These are phyloP conservation scores for Candida silvatica DNA, from an alignment of 805 yeast genomes.

Conservation along the genomic window DNA sequence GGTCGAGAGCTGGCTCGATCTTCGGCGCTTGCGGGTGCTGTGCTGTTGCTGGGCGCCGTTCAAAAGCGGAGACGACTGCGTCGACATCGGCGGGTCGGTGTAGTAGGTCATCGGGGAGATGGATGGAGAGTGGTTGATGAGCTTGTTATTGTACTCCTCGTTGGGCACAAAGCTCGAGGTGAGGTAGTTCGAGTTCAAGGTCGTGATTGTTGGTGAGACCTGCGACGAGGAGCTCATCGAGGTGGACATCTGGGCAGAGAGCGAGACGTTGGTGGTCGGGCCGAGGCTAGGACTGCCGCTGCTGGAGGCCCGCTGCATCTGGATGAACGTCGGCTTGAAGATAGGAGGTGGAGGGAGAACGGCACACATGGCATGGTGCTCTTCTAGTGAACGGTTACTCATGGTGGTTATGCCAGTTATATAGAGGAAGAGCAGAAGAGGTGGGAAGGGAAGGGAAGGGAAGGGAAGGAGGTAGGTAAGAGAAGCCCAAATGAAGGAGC, in stretches of 20 bases:
- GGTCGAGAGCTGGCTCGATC: conserved; percentile 17
- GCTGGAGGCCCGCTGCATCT: conserved; percentile 25
- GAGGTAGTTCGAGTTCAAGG: conserved; percentile 17
- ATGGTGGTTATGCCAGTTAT: no score
- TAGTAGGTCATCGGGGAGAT: conserved; percentile 24
- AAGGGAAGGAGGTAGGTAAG: no score
- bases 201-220: conserved; percentile 5
- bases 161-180: conserved; percentile 23
- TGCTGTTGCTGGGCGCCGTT: conserved; percentile 1
- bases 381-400: no score
- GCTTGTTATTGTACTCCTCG: conserved; percentile 17
- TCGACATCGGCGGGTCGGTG: conserved; percentile 11
- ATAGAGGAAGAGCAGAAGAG: no score
- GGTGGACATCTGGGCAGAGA: neutral
- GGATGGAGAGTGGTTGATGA: conserved; percentile 23
- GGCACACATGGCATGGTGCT: conserved; percentile 5
- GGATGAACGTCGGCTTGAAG: conserved; percentile 37
- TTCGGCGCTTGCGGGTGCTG: conserved; percentile 16
- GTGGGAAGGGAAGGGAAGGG: no score
- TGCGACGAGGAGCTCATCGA: conserved; percentile 1
- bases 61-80: neutral
- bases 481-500: no score
- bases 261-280: neutral
- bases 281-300: conserved; percentile 4
- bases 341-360: conserved; percentile 38